Evolutionary conservation across 805 yeast species (phyloP), one percentile per base, ranked within the genome.

Genomic region (Metschnikowia gruessii): DNA sequence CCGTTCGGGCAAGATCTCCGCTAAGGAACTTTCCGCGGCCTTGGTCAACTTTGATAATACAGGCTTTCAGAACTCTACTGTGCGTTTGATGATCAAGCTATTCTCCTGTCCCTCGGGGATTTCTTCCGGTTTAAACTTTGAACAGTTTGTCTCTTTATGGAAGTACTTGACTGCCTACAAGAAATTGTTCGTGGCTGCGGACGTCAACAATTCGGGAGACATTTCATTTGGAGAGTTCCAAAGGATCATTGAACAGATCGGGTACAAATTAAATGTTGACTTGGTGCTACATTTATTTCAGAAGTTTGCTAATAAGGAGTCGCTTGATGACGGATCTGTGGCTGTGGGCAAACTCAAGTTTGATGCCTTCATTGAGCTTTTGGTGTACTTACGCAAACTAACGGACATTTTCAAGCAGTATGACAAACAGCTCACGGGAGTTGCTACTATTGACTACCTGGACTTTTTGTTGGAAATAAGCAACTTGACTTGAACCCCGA

Each of bases 301-400:
- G 52, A 75, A 74, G 47, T 83, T 81, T 58, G 73, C 82, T 36
- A 59, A 62, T 52, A 64, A 64, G 33, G 75, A 69, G 19, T 19
- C 44, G 13, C 54, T 57, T 33, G 55, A 57, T 7, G 63, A 62
- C 41, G 56, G 52, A 15, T 42, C 53, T 15, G 46, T 60, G 8
- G 49, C 63, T 0, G 66, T 70, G 28, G 76, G 76, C 1, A 70
- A 66, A 48, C 61, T 88, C 64, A 81, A 85, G 49, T 88, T 88
- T 63, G 96, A 88, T 62, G 76, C 81, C 62, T 88, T 88, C 65
- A 89, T 88, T 21, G 95, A 88, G 61, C 76, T 87, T 44, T 74
- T 88, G 54, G 85, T 87, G 15, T 85, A 87, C 75, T 70, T 88
- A 54, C 75, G 87, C 60, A 79, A 87, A 52, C 75, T 86, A 52